Evolutionary conservation across 257 asterid genomes (phyloP), one percentile per base, ranked within the genome.

Genomic region (Paulownia fortunei): DNA sequence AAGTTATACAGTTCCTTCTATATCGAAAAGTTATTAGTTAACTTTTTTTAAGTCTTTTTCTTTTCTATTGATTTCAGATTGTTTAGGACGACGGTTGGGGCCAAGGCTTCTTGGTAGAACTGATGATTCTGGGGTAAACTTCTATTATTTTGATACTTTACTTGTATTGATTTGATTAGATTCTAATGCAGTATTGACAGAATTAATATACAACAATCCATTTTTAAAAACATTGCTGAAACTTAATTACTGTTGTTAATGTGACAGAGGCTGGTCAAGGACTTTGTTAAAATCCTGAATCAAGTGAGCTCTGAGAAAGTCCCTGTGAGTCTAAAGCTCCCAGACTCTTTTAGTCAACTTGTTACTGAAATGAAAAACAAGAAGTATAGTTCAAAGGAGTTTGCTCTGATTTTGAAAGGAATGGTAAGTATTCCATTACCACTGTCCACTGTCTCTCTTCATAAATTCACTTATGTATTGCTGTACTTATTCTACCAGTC

Each of bases 41-140:
- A 15, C 18, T 47, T 24, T 16, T 58, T 39, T 30, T 21, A 46
- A 36, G 41, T 85, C 46, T 69, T 39, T 70, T 83, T 42, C 23
- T 65, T 83, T 76, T 70, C 81, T 39, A 56, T 59, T 26, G 7
- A 54, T 85, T 84, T 84, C 91, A 95, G 99, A 90, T 90, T 95
- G 98, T 86, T 89, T 95, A 81, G 98, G 99, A 62, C 86, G 99
- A 63, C 86, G 98, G 56, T 83, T 90, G 91, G 99, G 98, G 63
- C 98, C 99, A 54, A 93, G 87, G 84, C 82, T 95, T 88, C 91
- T 93, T 74, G 97, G 98, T 23, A 87, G 92, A 84, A 63, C 87
- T 70, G 98, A 94, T 80, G 99, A 88, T 84, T 90, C 99, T 67
- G 94, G 88, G 97, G 98, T 92, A 85, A 82, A 65, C 56, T 62